Percentiles rank a stretch among this genome's conserved stretches.
Evolutionary conservation across 768 basidiomycete genomes (phyloP).

Genomic region (Mycena olivaceomarginata): DNA sequence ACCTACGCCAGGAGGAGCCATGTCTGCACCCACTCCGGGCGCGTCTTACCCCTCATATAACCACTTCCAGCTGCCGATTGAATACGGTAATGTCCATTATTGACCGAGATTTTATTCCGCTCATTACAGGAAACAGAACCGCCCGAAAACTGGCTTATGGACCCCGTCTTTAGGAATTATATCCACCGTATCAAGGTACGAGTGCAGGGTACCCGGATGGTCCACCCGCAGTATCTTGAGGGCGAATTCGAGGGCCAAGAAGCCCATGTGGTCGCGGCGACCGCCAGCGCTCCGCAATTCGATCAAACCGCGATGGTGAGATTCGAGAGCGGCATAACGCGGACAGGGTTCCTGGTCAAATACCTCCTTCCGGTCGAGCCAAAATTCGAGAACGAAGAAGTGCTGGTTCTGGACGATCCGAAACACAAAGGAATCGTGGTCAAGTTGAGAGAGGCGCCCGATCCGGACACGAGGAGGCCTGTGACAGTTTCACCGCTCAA

Average conservation of each 20-base stretch:
- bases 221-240: constrained; percentile 55
- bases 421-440: constrained; percentile 65
- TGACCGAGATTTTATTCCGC: constrained; percentile 10
- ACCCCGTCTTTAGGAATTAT: constrained; percentile 51
- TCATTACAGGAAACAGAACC: constrained; percentile 50
- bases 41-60: constrained; percentile 42
- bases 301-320: constrained; percentile 61
- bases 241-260: constrained; percentile 58
- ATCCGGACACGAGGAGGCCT: constrained; percentile 49
- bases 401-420: constrained; percentile 68
- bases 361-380: constrained; percentile 66
- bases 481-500: constrained; percentile 61
- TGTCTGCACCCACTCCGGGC: constrained; percentile 65
- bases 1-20: constrained; percentile 60
- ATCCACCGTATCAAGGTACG: constrained; percentile 62
- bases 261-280: constrained; percentile 57
- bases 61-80: constrained; percentile 41
- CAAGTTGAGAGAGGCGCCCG: constrained; percentile 63
- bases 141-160: constrained; percentile 65
- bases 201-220: constrained; percentile 58
- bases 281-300: constrained; percentile 52
- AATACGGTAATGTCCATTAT: constrained; percentile 30
- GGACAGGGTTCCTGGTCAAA: constrained; percentile 58
- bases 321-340: constrained; percentile 55
- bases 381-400: constrained; percentile 63